These are phyloP conservation scores for Ampelocalamus luodianensis DNA, from an alignment of 176 grass and related monocot species.

Conservation along the genomic window DNA sequence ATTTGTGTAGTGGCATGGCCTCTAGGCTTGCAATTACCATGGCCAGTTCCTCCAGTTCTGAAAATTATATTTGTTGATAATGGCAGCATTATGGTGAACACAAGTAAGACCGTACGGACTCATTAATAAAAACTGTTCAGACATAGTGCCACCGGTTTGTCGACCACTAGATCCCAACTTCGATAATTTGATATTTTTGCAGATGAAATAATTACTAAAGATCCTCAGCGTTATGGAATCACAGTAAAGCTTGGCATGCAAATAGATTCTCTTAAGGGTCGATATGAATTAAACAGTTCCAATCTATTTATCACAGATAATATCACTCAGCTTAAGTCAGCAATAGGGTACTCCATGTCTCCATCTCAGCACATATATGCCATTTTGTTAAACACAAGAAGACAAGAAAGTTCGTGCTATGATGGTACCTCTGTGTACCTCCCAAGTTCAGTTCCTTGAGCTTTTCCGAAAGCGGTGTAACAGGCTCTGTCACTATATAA, in stretches of 20 bases:
- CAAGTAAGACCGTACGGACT: not conserved
- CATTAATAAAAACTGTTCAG: not conserved
- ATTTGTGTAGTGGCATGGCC: not conserved
- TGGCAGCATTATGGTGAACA: not conserved
- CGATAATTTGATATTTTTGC: not conserved
- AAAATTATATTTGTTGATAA: not conserved
- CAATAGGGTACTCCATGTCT: not conserved
- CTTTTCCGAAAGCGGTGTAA: conserved; percentile 92
- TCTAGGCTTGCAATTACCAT: not conserved
- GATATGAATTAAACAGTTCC: not conserved
- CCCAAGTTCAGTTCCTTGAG: conserved; percentile 88
- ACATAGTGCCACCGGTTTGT: not conserved
- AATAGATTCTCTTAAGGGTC: not conserved
- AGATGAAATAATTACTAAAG: not conserved
- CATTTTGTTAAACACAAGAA: conserved; percentile 37
- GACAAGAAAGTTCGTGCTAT: conserved; percentile 20
- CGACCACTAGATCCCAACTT: conserved; percentile 10
- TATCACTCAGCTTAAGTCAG: conserved; percentile 11
- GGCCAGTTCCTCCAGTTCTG: not conserved
- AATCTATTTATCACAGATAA: conserved; percentile 14
- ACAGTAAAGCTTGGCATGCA: not conserved
- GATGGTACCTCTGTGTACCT: conserved; percentile 85
- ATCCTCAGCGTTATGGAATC: not conserved
- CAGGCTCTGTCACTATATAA: conserved; percentile 96
- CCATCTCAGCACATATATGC: not conserved